A percentile compares a stretch with the other conserved stretches of the same genome.
These are phyloP conservation scores for Actinidia arguta DNA, from an alignment of 179 eudicot genomes.

Conservation along the genomic window DNA sequence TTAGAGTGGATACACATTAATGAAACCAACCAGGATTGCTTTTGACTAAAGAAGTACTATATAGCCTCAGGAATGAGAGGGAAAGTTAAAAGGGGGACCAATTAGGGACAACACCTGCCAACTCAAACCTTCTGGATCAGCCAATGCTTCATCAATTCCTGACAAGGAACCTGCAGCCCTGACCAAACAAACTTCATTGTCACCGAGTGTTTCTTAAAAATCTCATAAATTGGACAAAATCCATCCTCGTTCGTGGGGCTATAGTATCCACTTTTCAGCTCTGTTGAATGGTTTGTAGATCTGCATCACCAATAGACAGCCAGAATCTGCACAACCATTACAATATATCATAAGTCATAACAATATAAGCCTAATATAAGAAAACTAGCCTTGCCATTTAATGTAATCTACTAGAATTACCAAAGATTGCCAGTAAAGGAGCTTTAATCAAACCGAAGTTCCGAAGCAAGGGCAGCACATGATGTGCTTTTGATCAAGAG, in stretches of 20 bases:
- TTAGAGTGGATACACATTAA: neutral
- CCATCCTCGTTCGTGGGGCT: constrained; percentile 72
- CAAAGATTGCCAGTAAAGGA: neutral
- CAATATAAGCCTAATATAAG: neutral
- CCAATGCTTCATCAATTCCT: constrained; percentile 52
- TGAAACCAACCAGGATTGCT: neutral
- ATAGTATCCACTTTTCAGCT: constrained; percentile 71
- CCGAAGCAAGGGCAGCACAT: neutral
- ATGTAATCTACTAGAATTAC: neutral
- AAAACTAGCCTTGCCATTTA: neutral
- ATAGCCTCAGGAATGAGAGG: neutral
- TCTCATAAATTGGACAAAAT: constrained; percentile 52
- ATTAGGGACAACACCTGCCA: constrained; percentile 64
- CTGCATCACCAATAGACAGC: constrained; percentile 77
- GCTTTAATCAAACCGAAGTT: neutral
- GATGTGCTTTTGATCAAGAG: neutral
- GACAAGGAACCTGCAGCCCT: constrained; percentile 43
- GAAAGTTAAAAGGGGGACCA: neutral
- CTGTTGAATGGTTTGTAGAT: constrained; percentile 77
- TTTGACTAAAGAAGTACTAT: neutral
- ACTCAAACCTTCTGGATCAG: constrained; percentile 67
- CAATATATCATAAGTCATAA: neutral
- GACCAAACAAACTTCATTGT: constrained; percentile 50
- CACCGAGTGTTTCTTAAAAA: constrained; percentile 61
- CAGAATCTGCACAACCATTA: constrained; percentile 52